Evolutionary conservation across 495 filamentous ascomycete genomes (phyloP).

Genomic region (Penicillium canariense): DNA sequence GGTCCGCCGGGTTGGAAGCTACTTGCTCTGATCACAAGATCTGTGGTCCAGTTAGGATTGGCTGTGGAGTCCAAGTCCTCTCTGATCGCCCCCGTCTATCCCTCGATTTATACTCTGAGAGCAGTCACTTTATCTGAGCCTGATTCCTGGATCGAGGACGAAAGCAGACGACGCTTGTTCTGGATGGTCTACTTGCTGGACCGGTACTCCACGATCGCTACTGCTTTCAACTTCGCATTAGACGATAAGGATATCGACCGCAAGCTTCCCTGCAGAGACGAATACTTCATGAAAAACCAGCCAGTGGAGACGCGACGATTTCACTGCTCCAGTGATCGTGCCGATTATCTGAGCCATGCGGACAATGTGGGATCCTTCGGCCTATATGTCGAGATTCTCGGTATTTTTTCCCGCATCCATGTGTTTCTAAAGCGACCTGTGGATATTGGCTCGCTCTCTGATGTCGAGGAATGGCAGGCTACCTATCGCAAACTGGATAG

Average conservation of each 20-base stretch:
- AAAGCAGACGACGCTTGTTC: conserved; percentile 76
- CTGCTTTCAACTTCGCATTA: conserved; percentile 84
- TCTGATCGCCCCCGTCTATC: conserved; percentile 67
- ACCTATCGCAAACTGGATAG: conserved; percentile 82
- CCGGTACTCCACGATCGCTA: conserved; percentile 82
- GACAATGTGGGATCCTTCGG: conserved; percentile 84
- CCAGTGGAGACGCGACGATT: conserved; percentile 84
- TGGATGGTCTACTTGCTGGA: conserved; percentile 93
- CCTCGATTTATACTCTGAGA: conserved; percentile 80
- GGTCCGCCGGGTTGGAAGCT: conserved; percentile 88
- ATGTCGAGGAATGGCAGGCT: conserved; percentile 85
- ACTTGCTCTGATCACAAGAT: conserved; percentile 79
- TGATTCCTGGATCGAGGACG: conserved; percentile 83
- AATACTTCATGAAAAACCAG: conserved; percentile 79
- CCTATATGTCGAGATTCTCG: conserved; percentile 82
- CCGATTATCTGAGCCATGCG: conserved; percentile 65
- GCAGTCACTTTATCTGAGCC: conserved; percentile 79
- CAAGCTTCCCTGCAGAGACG: conserved; percentile 80
- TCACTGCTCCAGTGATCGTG: conserved; percentile 46
- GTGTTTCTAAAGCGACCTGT: conserved; percentile 82
- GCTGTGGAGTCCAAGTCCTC: conserved; percentile 77
- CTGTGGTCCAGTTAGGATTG: conserved; percentile 80
- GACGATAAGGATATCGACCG: conserved; percentile 87
- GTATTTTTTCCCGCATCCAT: conserved; percentile 82
- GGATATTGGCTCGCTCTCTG: conserved; percentile 76